phyloP scores from a whole-genome alignment of 108 stramenopile species.

The Cyclostephanos invisitatus region DNA sequence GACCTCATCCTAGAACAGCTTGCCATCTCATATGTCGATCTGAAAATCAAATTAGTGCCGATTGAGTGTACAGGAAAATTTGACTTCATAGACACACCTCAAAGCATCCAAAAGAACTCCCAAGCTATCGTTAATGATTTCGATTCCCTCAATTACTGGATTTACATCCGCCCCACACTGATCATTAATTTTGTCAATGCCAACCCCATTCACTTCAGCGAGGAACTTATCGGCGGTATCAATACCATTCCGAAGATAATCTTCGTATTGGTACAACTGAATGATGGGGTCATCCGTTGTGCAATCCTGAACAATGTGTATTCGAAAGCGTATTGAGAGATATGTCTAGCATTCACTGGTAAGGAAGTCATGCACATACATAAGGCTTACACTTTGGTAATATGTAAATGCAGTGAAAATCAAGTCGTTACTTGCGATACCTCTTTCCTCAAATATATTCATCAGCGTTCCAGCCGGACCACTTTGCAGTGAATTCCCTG shows the following conservation, averaged over 20 bases:
- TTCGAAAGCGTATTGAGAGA: conserved; percentile 1
- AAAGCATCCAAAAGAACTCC: conserved; percentile 34
- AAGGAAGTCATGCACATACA: neutral
- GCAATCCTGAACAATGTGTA: conserved; percentile 16
- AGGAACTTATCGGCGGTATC: conserved; percentile 23
- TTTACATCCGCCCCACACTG: conserved; percentile 31
- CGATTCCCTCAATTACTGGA: conserved; percentile 35
- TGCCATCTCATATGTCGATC: conserved; percentile 12
- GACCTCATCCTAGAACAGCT: conserved; percentile 4
- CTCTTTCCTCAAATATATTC: conserved; percentile 18
- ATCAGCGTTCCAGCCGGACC: conserved; percentile 37
- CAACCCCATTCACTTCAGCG: conserved; percentile 25
- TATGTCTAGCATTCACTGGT: neutral
- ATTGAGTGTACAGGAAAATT: conserved; percentile 4
- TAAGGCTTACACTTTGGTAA: conserved; percentile 32
- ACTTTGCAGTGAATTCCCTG: conserved; percentile 12
- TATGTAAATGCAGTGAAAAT: conserved; percentile 36
- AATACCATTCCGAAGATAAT: conserved; percentile 35
- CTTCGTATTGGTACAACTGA: conserved; percentile 41
- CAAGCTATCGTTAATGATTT: conserved; percentile 38
- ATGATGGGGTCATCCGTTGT: conserved; percentile 32
- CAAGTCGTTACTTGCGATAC: conserved; percentile 19
- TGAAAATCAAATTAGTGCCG: neutral
- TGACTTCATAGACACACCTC: conserved; percentile 6
- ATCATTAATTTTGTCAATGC: conserved; percentile 21